Base-by-base conservation (phyloP, 2,329 filamentous ascomycete species). In the Ophiocordyceps camponoti-rufipedis region DNA sequence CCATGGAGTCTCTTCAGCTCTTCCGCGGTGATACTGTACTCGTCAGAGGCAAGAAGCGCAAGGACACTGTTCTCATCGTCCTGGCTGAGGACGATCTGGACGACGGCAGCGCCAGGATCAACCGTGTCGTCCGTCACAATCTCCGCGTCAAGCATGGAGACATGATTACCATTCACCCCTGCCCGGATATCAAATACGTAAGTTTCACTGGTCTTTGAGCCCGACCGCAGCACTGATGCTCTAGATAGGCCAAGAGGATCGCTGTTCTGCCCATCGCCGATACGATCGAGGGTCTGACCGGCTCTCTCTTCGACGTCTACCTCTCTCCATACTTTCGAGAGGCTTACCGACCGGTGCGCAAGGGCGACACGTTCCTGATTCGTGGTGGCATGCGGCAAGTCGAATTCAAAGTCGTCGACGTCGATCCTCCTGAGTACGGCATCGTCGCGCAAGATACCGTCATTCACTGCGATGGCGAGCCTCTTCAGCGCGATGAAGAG, bases 161-260 rank as follows among this genome's bases (percentile, higher is more conserved):
- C 62, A 85, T 96, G 61, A 82, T 98, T 67, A 95, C 88, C 49
- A 87, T 98, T 52, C 87, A 96, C 69, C 80, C 93, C 46, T 98
- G 91, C 71, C 89, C 91, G 16, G 91, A 98, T 65, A 98, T 98
- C 74, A 98, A 98, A 94, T 98, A 98, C 65, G 88, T 94, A 67
- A 65, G 86, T 77, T 47, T 41, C n/a, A 41, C 41, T 42, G 14
- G 23, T 46, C 39, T 28, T 13, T 12, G 14, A 31, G 19, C 14
- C 4, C 14, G 28, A 19, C 12, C 40, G 3, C 28, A 10, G 28
- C 29, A 5, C n/a, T 31, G 56, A 55, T 45, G 44, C 16, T 13
- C 11, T 39, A 19, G 47, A 45, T 51, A 94, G 88, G 91, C 93
- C 67, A 98, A 98, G 77, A 86, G 91, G 59, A 95, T 98, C 62